phyloP scores from a whole-genome alignment of 352 stramenopile genomes.

The Saprolegnia parasitica region DNA sequence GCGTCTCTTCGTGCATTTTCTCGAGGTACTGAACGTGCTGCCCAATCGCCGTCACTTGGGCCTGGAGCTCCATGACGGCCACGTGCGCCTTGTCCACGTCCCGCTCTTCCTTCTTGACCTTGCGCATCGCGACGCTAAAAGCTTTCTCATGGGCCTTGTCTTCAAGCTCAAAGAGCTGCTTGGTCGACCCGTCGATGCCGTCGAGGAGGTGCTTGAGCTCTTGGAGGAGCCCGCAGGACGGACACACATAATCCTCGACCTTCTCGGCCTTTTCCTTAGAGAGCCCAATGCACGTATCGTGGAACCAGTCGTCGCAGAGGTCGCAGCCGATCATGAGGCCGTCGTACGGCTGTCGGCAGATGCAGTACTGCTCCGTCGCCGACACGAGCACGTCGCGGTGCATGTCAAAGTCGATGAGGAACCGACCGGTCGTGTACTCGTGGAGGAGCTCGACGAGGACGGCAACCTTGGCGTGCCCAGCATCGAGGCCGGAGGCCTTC shows the following conservation, averaged over 20 bases:
- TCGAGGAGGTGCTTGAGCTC: slow-evolving; percentile 68
- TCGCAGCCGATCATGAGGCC: slow-evolving; percentile 88
- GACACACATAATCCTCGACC: slow-evolving; percentile 93
- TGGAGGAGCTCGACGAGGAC: slow-evolving; percentile 62
- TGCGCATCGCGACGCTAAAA: slow-evolving; percentile 58
- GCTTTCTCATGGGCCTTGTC: slow-evolving; percentile 84
- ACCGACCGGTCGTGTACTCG: slow-evolving; percentile 69
- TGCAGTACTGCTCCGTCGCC: slow-evolving; percentile 88
- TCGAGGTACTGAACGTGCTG: slow-evolving; percentile 77
- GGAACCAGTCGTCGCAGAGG: slow-evolving; percentile 86
- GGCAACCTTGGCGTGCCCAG: slow-evolving; percentile 66
- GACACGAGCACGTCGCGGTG: slow-evolving; percentile 87
- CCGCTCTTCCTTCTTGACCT: slow-evolving; percentile 82
- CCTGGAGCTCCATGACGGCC: slow-evolving; percentile 67
- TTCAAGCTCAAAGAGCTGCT: slow-evolving; percentile 73
- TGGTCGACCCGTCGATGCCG: slow-evolving; percentile 47
- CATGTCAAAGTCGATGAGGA: slow-evolving; percentile 84
- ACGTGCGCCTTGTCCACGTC: slow-evolving; percentile 71
- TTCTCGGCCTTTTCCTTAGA: slow-evolving; percentile 92
- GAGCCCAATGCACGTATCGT: slow-evolving; percentile 87
- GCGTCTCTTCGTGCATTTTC: slow-evolving; percentile 59
- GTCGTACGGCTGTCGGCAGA: slow-evolving; percentile 88
- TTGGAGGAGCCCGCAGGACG: slow-evolving; percentile 90
- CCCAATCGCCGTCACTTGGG: slow-evolving; percentile 26
- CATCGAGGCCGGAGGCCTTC: slow-evolving; percentile 68